Percentiles rank a stretch among this genome's conserved stretches.
Evolutionary conservation across 768 basidiomycete genomes (phyloP).

Genomic region (Macrolepiota fuliginosa): DNA sequence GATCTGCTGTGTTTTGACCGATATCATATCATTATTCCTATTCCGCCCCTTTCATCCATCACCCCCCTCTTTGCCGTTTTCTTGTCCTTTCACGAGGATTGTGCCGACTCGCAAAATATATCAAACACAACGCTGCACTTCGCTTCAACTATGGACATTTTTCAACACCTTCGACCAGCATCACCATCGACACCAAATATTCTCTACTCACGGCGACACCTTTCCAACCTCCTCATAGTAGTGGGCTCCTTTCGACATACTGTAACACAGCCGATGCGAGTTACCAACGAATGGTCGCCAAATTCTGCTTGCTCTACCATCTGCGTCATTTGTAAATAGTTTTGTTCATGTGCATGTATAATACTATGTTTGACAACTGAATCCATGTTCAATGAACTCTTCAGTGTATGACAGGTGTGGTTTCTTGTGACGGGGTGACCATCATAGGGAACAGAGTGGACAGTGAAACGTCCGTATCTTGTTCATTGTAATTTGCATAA

Average conservation of each 20-base stretch:
- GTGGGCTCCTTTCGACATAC: neutral
- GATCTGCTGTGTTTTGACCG: neutral
- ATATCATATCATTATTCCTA: constrained; percentile 11
- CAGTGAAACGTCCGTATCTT: too few relatives aligned
- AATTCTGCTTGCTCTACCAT: neutral
- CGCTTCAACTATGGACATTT: neutral
- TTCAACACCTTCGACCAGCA: neutral
- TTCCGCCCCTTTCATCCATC: neutral
- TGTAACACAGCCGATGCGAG: neutral
- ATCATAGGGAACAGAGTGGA: too few relatives aligned
- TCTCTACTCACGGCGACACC: constrained; percentile 4
- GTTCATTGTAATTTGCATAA: too few relatives aligned
- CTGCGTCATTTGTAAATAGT: constrained; percentile 5
- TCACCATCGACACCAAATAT: neutral
- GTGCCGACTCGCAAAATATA: neutral
- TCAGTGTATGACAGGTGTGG: neutral
- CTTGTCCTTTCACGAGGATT: neutral
- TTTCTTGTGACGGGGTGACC: too few relatives aligned
- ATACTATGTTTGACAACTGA: neutral
- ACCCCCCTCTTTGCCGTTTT: neutral
- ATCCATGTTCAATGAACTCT: neutral
- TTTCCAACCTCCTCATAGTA: neutral
- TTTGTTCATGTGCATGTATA: constrained; percentile 7
- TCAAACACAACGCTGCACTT: neutral
- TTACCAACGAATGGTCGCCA: neutral